phyloP scores from a whole-genome alignment of 2,329 filamentous ascomycete species.

The Didymella segeticola region DNA sequence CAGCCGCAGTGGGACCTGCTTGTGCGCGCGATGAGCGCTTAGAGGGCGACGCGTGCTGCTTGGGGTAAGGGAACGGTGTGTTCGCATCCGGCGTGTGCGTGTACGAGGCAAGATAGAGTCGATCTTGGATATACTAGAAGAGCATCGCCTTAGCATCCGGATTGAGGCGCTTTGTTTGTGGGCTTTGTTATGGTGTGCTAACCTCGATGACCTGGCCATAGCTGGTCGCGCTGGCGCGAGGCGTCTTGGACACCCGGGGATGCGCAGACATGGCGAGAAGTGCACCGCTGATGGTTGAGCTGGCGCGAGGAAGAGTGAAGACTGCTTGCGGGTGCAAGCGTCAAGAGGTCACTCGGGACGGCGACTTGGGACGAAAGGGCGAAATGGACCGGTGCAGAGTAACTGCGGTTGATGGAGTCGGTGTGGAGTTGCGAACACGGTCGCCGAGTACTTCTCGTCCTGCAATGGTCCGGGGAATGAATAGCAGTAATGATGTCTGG shows the following conservation, averaged over 20 bases:
- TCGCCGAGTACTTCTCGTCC: conserved; percentile 28
- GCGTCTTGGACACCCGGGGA: conserved; percentile 36
- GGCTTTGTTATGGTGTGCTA: conserved; percentile 62
- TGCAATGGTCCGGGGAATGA: conserved; percentile 32
- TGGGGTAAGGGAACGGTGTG: conserved; percentile 85
- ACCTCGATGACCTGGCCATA: conserved; percentile 94
- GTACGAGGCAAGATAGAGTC: conserved; percentile 93
- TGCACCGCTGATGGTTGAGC: background rate
- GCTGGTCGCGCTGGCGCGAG: conserved; percentile 54
- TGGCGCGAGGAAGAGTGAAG: conserved; percentile 6
- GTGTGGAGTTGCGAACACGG: conserved; percentile 28
- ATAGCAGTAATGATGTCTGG: conserved; percentile 48
- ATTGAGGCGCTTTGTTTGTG: conserved; percentile 31
- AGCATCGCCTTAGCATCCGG: conserved; percentile 19
- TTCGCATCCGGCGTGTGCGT: conserved; percentile 78
- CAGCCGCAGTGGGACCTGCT: conserved; percentile 61
- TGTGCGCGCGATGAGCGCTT: conserved; percentile 75
- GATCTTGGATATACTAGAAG: conserved; percentile 65
- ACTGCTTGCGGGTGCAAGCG: conserved; percentile 20
- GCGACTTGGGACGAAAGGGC: conserved; percentile 27
- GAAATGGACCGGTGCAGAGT: conserved; percentile 26
- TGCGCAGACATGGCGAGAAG: conserved; percentile 34
- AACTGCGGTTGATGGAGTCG: conserved; percentile 16
- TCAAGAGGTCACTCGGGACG: conserved; percentile 17
- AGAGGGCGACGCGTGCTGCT: conserved; percentile 70